A percentile compares a stretch with the other conserved stretches of the same genome.
Evolutionary conservation across 2,329 filamentous ascomycete species (phyloP).

Genomic region (Trichoderma gracile): DNA sequence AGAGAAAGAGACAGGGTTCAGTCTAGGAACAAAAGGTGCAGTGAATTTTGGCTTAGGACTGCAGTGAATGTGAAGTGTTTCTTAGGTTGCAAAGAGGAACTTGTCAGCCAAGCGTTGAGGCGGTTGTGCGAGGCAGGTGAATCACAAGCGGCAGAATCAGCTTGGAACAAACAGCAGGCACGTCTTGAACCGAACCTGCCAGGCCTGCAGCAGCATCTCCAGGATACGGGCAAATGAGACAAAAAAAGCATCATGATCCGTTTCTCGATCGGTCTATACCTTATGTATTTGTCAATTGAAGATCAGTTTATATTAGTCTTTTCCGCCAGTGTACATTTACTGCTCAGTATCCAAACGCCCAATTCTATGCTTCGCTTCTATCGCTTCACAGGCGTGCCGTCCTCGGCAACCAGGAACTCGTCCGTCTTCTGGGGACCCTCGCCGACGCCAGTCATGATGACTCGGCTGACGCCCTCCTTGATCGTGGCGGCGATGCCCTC

Average conservation of each 20-base stretch:
- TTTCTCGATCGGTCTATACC: not conserved
- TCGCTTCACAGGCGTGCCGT: constrained; percentile 53
- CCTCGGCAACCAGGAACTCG: constrained; percentile 70
- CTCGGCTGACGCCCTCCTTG: constrained; percentile 77
- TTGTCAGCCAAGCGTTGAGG: not conserved
- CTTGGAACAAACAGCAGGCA: not conserved
- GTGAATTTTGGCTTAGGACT: not conserved
- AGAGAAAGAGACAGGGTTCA: not conserved
- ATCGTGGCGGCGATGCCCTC: constrained; percentile 65
- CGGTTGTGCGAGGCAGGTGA: constrained; percentile 4
- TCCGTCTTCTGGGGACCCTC: constrained; percentile 83
- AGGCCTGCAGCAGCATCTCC: not conserved
- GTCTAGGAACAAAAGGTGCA: not conserved
- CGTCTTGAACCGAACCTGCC: not conserved
- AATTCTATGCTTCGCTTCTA: constrained; percentile 24
- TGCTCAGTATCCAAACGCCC: constrained; percentile 12
- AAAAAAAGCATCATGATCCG: not conserved
- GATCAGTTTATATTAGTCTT: not conserved
- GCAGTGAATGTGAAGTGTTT: not conserved
- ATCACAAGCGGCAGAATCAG: not conserved
- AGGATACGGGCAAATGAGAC: not conserved
- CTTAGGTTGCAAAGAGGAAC: not conserved
- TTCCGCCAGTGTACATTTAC: not conserved
- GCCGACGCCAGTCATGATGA: constrained; percentile 90
- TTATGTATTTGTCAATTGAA: not conserved